Evolutionary conservation across 768 basidiomycete species (phyloP), one percentile per base, ranked within the genome.

Genomic region (Tephrocybe sp.): DNA sequence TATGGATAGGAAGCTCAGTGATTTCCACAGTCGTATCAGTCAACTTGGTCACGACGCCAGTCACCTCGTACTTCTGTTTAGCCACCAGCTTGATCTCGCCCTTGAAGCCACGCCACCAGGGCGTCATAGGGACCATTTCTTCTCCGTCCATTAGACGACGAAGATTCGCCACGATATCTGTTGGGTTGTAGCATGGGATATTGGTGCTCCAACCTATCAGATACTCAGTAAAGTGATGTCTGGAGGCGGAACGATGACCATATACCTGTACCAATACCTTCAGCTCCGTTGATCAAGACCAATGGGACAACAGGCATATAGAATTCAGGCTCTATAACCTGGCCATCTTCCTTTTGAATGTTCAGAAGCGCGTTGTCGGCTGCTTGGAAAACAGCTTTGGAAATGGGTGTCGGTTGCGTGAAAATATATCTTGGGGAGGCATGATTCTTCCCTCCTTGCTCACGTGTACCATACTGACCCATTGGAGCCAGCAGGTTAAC

Each of bases 31-130:
- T 95, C n/a, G 82, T 86, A 54, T 90, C 87, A 64, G 89, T 83
- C 62, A 88, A 59, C 73, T 93, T 94, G 25, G 69, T 77, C 42
- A 79, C 79, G 39, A 86, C 61, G 42, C 97, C 97, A 27, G 72
- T 71, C 33, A 91, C 84, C 27, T 89, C 88, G 63, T 87, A 94
- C 68, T 89, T 95, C 75, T 93, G 83, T 57, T 93, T 93, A 27
- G 78, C 79, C 27, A 80, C 76, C 53, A 80, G 79, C 69, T 83
- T 91, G 69, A 98, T 88, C 30, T 85, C 77, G 33, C 94, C 94
- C 61, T 85, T 83, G 71, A 94, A 98, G 23, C 95, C 94, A 45
- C 93, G 84, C 89, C 91, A 98, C 97, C 97, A 99, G 2, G 97
- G 97, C 10, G 79, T 72, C 91, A 99, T 98, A 0, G 84, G 78